Evolutionary conservation across 192 early-diverging fungal genomes (phyloP), one percentile per base, ranked within the genome.

Genomic region (Coemansia sp.): DNA sequence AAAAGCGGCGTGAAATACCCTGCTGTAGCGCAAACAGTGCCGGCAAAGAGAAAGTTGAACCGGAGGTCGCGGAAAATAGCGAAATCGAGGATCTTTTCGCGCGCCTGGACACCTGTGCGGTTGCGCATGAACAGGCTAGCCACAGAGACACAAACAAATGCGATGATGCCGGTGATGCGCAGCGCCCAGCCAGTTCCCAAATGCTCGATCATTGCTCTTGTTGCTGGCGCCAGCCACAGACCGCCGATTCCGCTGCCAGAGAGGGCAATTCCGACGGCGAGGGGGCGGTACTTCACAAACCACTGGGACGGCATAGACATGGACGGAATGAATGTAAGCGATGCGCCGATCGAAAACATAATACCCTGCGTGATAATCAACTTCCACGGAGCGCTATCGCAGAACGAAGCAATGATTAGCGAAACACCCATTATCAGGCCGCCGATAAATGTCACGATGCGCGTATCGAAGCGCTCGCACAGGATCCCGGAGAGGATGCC

Each of bases 1-100:
- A 85, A 84, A 41, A 84, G 83, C 0, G 87, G 86, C 8, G 83
- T 80, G 42, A 87, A 85, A 58, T 87, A 87, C 6, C 73, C 83
- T 11, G 82, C 64, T 0, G 79, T 74, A 10, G 56, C 64, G 41
- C 81, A 81, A 17, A 86, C 25, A n/a, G 54, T 57, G 25, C 80
- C 52, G 3, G 31, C 47, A 8, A 84, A 70, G 10, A 85, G 56
- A 6, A 82, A 41, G 1, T 70, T 41, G 30, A 86, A 83, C 10
- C 63, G 65, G 23, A 70, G 55, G 20, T 82, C 83, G 50, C 68
- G 69, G 44, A 84, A 56, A 0, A 77, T 54, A 2, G 67, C 45
- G 29, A 83, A 77, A 19, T 84, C 83, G 19, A 84, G 42, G 6
- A 77, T 50, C 23, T 74, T 77, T 1, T 72, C 68, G 54, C 74